Evolutionary conservation across 1,284 basidiomycete genomes (phyloP), one percentile per base, ranked within the genome.

Genomic region (Thecaphora thlaspeos): DNA sequence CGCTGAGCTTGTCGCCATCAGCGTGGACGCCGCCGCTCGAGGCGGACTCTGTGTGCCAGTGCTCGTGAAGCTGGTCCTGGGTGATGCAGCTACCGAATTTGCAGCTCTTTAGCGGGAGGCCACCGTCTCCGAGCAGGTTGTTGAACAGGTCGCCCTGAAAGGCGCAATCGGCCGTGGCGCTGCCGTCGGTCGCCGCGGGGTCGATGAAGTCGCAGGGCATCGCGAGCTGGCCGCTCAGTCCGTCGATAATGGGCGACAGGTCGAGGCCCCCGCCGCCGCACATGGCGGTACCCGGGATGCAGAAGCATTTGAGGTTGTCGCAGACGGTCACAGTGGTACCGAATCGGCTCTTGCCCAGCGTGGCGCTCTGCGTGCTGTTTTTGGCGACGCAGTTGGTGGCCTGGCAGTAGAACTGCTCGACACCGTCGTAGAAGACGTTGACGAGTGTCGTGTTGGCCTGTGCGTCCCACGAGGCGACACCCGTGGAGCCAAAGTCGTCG

Each of bases 391-490:
- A 73, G 2, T 51, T 55, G 12, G 41, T 41, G 17, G 71, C 62
- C 45, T 73, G 71, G 46, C 71, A 73, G 56, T 71, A 71, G 52
- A 69, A 73, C 39, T 69, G 70, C 46, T 70, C 56, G 12, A 64
- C 53, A 21, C 71, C 71, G 26, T 71, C 53, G 9, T 70, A 46
- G 61, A 63, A 73, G 26, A 73, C 53, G 22, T 58, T 57, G 4
- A 66, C 62, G n/a, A 68, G 55, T 3, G 67, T 61, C 1, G 69
- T 59, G 47, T 54, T 60, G 48, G 50, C 50, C 30, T 57, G 39
- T 2, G 46, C 49, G n/a, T 52, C 26, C 68, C 68, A 73, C 23
- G 47, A 30, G 12, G 62, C 60, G 17, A 70, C 49, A 17, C 67
- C 69, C 2, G 63, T 70, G 28, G 50, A 37, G 23, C 48, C 46